phyloP scores from a whole-genome alignment of 1,139 yeast genomes.

The Waltiozyma sp. region DNA sequence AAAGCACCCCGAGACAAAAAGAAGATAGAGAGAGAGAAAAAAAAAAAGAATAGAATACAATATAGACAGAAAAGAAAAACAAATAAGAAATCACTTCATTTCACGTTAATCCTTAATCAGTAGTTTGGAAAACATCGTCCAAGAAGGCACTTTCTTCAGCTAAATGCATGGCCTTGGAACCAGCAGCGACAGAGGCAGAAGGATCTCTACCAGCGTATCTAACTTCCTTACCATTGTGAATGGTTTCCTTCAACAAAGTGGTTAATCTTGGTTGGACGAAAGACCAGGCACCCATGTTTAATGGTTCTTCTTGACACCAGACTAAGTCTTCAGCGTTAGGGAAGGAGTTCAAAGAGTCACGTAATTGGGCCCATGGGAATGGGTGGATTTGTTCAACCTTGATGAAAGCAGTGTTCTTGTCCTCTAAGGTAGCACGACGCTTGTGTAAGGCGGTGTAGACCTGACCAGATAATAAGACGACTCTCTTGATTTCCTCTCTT shows the following conservation, averaged over 20 bases:
- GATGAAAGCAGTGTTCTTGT: constrained; percentile 78
- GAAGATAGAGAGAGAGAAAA: not conserved
- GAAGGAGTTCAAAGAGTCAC: constrained; percentile 71
- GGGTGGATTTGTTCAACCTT: constrained; percentile 95
- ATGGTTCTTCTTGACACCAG: constrained; percentile 98
- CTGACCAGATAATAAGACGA: constrained; percentile 84
- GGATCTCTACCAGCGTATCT: constrained; percentile 98
- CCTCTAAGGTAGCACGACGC: constrained; percentile 67
- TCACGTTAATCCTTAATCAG: not conserved
- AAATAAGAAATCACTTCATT: not conserved
- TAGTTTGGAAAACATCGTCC: constrained; percentile 50
- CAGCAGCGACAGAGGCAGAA: constrained; percentile 97
- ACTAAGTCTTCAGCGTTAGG: constrained; percentile 81
- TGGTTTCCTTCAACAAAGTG: constrained; percentile 66
- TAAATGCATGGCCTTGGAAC: constrained; percentile 78
- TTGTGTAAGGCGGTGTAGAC: constrained; percentile 87
- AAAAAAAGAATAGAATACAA: not conserved
- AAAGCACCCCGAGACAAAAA: not conserved
- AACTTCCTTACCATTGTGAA: constrained; percentile 43
- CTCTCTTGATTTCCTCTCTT: constrained; percentile 80
- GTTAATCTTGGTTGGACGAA: constrained; percentile 72
- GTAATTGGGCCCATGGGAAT: constrained; percentile 94
- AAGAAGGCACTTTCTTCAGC: constrained; percentile 87
- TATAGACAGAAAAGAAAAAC: not conserved
- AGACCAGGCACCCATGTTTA: constrained; percentile 90